A percentile compares a stretch with the other conserved stretches of the same genome.
Conservation (phyloP, 345 rosid species). For the Fremontodendron californicum region DNA sequence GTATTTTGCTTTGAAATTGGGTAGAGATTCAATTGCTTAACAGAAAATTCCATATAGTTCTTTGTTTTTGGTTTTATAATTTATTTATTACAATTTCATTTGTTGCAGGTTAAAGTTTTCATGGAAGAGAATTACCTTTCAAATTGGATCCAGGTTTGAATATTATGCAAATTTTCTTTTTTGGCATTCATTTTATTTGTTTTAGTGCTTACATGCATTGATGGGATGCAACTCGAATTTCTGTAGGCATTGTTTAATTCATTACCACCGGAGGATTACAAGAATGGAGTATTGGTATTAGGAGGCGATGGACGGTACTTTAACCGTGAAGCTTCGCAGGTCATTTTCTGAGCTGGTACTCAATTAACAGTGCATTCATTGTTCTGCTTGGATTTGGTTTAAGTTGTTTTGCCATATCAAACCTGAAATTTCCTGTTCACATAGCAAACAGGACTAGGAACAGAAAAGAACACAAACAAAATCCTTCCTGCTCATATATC, state of each 20-base stretch:
- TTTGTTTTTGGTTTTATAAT: not conserved
- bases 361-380: not conserved
- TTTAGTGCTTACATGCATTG: not conserved
- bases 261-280: slow-evolving; percentile 76
- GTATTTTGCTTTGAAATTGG: not conserved
- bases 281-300: slow-evolving; percentile 63
- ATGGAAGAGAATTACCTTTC: slow-evolving; percentile 82
- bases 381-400: not conserved
- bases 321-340: slow-evolving; percentile 87
- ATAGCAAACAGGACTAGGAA: not conserved
- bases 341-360: slow-evolving; percentile 13
- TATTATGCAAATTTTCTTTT: not conserved
- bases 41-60: not conserved
- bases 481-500: not conserved
- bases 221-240: slow-evolving; percentile 10
- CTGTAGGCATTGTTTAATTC: slow-evolving; percentile 81
- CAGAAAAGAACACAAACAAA: not conserved
- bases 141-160: slow-evolving; percentile 90
- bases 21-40: not conserved
- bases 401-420: not conserved
- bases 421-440: not conserved
- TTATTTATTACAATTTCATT: not conserved
- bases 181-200: slow-evolving; percentile 6
- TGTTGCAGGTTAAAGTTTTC: slow-evolving; percentile 76
- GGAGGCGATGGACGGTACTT: slow-evolving; percentile 97